Percentiles rank a stretch among this genome's conserved stretches.
phyloP scores from a whole-genome alignment of 192 early-diverging fungal genomes.

The Coemansia sp. region DNA sequence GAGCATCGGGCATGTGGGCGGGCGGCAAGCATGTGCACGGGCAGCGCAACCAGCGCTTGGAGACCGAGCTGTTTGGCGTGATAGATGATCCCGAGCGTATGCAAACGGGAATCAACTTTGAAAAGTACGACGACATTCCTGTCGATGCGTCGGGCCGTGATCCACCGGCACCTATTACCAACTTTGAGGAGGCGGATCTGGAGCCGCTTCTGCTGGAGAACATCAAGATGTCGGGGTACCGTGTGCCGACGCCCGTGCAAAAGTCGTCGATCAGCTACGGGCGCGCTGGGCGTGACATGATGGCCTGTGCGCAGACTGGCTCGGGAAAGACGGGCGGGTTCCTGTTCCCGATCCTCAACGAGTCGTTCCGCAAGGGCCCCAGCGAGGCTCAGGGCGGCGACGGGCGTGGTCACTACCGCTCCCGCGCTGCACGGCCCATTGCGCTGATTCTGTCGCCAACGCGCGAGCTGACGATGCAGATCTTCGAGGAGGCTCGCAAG shows the following conservation, averaged over 20 bases:
- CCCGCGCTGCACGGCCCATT: constrained; percentile 62
- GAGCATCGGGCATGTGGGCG: constrained; percentile 65
- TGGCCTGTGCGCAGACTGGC: constrained; percentile 99
- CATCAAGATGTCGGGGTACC: constrained; percentile 86
- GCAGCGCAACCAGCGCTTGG: constrained; percentile 74
- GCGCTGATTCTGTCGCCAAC: constrained; percentile 76
- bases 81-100: constrained; percentile 74
- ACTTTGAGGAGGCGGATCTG: constrained; percentile 70
- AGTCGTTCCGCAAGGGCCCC: constrained; percentile 86
- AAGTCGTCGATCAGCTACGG: constrained; percentile 89
- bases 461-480: constrained; percentile 75
- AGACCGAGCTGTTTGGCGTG: constrained; percentile 74
- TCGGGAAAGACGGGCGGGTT: constrained; percentile 96
- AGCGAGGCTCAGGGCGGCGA: constrained; percentile 53
- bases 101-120: constrained; percentile 97
- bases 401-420: constrained; percentile 55
- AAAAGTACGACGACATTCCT: constrained; percentile 98
- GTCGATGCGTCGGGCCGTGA: constrained; percentile 83
- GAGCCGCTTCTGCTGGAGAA: constrained; percentile 87
- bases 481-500: constrained; percentile 69
- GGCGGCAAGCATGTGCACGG: constrained; percentile 81
- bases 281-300: constrained; percentile 82
- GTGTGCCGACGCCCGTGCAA: constrained; percentile 92
- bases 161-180: constrained; percentile 64
- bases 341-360: constrained; percentile 92